Conservation (phyloP, 139 green algal species). For the Coelastrella sp. region DNA sequence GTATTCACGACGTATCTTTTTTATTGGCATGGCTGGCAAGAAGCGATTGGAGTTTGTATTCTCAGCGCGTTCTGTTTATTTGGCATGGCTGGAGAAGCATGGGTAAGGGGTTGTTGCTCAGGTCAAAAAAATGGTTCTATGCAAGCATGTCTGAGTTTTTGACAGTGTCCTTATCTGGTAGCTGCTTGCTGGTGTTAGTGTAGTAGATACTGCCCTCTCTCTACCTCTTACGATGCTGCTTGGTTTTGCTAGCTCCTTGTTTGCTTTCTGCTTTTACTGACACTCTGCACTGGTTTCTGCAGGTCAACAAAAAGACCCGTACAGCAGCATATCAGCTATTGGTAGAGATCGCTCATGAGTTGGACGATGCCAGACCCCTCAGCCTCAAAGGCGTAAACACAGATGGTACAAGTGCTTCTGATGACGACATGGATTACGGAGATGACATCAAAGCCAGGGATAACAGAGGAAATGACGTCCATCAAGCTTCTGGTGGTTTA, state of each 20-base stretch:
- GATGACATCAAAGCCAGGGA: constrained; percentile 9
- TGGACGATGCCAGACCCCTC: constrained; percentile 64
- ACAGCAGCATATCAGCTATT: constrained; percentile 89
- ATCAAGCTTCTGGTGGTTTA: constrained; percentile 69
- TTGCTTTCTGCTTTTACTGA: not conserved
- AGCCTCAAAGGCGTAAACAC: not conserved
- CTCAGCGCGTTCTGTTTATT: no score
- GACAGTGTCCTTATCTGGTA: no score
- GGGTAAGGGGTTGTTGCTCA: no score
- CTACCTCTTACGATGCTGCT: no score
- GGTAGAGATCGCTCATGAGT: constrained; percentile 71
- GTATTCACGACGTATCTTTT: no score
- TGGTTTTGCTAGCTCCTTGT: not conserved
- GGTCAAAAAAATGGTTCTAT: no score
- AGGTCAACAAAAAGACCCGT: constrained; percentile 86
- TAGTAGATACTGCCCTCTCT: no score
- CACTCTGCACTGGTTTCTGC: not conserved
- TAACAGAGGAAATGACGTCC: not conserved
- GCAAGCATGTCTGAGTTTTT: no score
- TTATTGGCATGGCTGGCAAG: not conserved
- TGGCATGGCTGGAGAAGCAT: no score
- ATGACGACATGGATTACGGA: constrained; percentile 41
- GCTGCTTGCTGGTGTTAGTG: no score
- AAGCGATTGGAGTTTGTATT: not conserved
- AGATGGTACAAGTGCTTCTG: not conserved